These are phyloP conservation scores for Flammula alnicola DNA, from an alignment of 1,284 basidiomycete genomes.

Conservation along the genomic window DNA sequence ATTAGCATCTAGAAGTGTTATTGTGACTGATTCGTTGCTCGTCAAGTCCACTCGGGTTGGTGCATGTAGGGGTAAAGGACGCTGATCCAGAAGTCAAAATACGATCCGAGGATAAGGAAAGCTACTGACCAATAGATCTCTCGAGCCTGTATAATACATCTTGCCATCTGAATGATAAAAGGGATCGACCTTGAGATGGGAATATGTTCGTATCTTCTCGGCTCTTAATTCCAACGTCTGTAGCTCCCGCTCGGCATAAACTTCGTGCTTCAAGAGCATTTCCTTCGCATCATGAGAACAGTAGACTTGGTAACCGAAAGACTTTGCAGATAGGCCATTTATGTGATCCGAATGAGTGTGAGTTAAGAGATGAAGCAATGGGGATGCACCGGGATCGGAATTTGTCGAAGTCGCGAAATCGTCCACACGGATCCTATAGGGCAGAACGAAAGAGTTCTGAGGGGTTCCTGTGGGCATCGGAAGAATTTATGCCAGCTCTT, in stretches of 20 bases:
- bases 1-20: conserved; percentile 90
- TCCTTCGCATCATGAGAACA: conserved; percentile 84
- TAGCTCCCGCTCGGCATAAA: conserved; percentile 63
- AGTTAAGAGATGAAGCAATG: conserved; percentile 75
- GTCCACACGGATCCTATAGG: conserved; percentile 83
- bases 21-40: conserved; percentile 60
- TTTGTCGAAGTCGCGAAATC: conserved; percentile 62
- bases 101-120: neutral
- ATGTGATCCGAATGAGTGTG: conserved; percentile 89
- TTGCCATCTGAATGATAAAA: conserved; percentile 49
- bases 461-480: conserved; percentile 75
- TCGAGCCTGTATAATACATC: conserved; percentile 50
- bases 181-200: conserved; percentile 67
- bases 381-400: conserved; percentile 40
- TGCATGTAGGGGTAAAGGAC: conserved; percentile 57
- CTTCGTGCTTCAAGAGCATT: conserved; percentile 80
- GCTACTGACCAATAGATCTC: conserved; percentile 66
- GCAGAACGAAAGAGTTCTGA: conserved; percentile 64
- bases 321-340: conserved; percentile 67
- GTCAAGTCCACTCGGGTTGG: conserved; percentile 69
- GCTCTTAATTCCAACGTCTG: conserved; percentile 56
- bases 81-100: conserved; percentile 34
- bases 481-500: too few species aligned
- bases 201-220: conserved; percentile 63
- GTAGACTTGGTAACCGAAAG: conserved; percentile 68